Conservation (phyloP, 108 stramenopile genomes). For the Fragilaria crotonensis region DNA sequence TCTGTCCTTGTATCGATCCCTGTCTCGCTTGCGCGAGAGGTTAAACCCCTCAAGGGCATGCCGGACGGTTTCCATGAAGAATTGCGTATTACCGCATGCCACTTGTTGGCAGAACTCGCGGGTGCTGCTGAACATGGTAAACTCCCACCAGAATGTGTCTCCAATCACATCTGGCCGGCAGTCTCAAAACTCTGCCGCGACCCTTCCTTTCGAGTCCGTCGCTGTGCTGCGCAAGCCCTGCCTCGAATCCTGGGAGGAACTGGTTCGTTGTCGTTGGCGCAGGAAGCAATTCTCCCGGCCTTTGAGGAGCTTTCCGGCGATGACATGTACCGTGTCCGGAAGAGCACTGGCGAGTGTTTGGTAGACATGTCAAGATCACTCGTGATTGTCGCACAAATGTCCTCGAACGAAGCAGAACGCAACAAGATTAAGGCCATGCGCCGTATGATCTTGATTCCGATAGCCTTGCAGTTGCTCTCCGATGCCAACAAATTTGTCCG, state of each 20-base stretch:
- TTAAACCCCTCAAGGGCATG: conserved; percentile 9
- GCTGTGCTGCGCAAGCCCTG: conserved; percentile 87
- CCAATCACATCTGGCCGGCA: conserved; percentile 68
- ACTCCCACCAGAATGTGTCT: conserved; percentile 33
- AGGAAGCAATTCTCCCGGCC: conserved; percentile 77
- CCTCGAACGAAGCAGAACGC: conserved; percentile 1
- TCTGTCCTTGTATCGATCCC: conserved; percentile 58
- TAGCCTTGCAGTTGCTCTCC: conserved; percentile 60
- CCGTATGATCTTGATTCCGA: conserved; percentile 50
- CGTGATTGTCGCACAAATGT: conserved; percentile 31
- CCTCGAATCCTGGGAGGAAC: conserved; percentile 84
- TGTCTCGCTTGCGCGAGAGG: conserved; percentile 25
- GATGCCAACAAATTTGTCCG: conserved; percentile 70
- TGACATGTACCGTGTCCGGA: conserved; percentile 89
- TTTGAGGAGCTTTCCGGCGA: conserved; percentile 85
- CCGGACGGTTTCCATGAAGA: conserved; percentile 68
- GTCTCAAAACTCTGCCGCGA: conserved; percentile 84
- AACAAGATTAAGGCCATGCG: conserved; percentile 28
- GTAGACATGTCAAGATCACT: conserved; percentile 72
- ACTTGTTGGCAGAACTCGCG: conserved; percentile 82
- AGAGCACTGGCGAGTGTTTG: conserved; percentile 77
- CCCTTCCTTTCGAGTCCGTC: conserved; percentile 90
- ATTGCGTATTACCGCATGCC: conserved; percentile 87
- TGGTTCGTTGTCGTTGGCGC: conserved; percentile 69
- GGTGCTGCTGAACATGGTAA: conserved; percentile 37